Percentiles rank a stretch among this genome's conserved stretches.
Conservation (phyloP, 352 stramenopile species). For the Globisporangium perplexum region DNA sequence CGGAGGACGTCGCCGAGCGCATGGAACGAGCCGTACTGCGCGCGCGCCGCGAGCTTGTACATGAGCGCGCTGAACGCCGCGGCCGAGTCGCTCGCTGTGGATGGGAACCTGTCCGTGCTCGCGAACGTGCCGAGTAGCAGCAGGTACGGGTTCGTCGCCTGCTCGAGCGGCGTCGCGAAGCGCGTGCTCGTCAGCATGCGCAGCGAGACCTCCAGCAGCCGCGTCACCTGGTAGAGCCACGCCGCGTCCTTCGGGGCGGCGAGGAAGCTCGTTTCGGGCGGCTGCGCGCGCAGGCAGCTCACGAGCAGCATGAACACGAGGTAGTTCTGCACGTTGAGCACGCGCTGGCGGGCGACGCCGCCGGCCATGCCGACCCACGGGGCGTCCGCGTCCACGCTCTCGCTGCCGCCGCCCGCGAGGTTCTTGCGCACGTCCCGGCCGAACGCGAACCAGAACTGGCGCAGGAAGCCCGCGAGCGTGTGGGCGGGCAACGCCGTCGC, state of each 20-base stretch:
- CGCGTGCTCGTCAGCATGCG: conserved; percentile 22
- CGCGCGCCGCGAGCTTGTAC: conserved; percentile 18
- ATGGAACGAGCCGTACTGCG: conserved; percentile 24
- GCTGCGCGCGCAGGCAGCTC: conserved; percentile 30
- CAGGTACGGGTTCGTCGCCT: conserved; percentile 35
- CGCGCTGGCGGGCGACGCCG: conserved; percentile 10
- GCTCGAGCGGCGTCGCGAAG: conserved; percentile 11
- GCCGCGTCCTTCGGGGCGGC: conserved; percentile 21
- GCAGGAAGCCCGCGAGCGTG: conserved; percentile 24
- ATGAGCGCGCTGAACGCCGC: conserved; percentile 18
- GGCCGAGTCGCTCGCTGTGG: conserved; percentile 10
- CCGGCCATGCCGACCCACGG: conserved; percentile 4
- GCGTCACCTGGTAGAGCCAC: conserved; percentile 45
- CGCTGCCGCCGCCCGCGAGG: not conserved
- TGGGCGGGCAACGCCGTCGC: conserved; percentile 17
- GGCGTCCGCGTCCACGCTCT: not conserved
- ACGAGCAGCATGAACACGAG: conserved; percentile 56
- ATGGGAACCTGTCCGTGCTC: conserved; percentile 20
- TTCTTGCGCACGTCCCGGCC: conserved; percentile 10
- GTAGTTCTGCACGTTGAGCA: conserved; percentile 51
- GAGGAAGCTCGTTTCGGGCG: conserved; percentile 18
- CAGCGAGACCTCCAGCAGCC: conserved; percentile 38
- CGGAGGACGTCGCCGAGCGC: conserved; percentile 26
- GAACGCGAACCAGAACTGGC: conserved; percentile 42
- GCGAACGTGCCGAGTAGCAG: conserved; percentile 45